A percentile compares a stretch with the other conserved stretches of the same genome.
These are phyloP conservation scores for Acanthamoeba healyi DNA, from an alignment of 208 protist species.

Conservation along the genomic window DNA sequence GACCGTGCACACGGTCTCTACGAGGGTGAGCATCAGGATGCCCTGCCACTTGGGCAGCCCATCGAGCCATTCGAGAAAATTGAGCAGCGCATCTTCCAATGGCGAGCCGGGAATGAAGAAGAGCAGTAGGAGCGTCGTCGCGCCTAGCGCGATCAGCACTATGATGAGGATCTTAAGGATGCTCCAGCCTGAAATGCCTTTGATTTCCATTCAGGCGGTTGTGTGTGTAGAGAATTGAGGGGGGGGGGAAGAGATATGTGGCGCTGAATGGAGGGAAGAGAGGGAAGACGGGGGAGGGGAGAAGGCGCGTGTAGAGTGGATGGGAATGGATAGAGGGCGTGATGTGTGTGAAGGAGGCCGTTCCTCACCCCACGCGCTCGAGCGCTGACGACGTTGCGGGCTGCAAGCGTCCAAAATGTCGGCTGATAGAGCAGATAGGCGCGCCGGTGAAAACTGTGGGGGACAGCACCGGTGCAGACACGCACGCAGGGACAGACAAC, in stretches of 20 bases:
- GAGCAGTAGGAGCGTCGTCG: background rate
- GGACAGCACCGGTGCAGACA: background rate
- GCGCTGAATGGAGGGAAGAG: background rate
- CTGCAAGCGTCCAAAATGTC: background rate
- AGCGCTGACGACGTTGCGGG: background rate
- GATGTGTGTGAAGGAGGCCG: background rate
- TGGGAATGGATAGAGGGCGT: background rate
- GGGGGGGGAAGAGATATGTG: background rate
- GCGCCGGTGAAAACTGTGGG: background rate
- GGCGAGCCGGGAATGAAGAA: slow-evolving; percentile 62
- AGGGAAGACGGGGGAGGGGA: background rate
- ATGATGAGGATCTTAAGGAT: slow-evolving; percentile 48
- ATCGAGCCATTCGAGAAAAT: slow-evolving; percentile 29
- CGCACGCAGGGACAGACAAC: background rate
- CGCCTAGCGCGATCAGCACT: background rate
- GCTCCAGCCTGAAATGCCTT: slow-evolving; percentile 15
- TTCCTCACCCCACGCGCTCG: background rate
- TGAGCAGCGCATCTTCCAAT: background rate
- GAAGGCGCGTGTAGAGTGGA: background rate
- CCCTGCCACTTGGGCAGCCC: background rate
- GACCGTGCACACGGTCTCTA: slow-evolving; percentile 7
- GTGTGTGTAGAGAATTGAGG: background rate
- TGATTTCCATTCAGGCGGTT: slow-evolving; percentile 5
- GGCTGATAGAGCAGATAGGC: background rate
- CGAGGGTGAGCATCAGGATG: slow-evolving; percentile 35